Evolutionary conservation across 2,329 filamentous ascomycete genomes (phyloP).

Genomic region (Aspergillus novoparasiticus): DNA sequence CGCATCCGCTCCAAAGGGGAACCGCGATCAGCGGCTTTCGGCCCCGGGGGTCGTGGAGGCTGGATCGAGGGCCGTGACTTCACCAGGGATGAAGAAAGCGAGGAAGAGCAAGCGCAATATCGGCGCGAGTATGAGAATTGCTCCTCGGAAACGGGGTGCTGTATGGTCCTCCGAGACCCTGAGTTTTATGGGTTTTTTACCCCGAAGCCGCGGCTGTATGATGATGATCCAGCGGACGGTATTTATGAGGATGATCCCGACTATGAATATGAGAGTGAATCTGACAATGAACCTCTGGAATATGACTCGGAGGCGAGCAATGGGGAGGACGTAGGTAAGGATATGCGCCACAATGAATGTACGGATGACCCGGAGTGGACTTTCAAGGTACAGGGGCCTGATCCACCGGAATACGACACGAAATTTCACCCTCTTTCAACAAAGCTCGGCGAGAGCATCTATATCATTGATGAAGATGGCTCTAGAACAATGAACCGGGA

Average conservation of each 20-base stretch:
- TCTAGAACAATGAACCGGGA: neutral
- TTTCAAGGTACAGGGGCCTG: neutral
- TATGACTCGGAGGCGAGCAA: neutral
- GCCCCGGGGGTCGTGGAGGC: neutral
- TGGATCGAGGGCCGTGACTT: neutral
- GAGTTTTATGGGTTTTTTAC: neutral
- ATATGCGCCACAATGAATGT: rapidly evolving
- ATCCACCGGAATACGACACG: neutral
- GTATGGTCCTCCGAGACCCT: neutral
- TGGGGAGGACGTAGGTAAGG: neutral
- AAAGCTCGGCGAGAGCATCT: neutral
- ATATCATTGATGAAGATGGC: neutral
- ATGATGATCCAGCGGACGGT: neutral
- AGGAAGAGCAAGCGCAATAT: neutral
- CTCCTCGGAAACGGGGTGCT: neutral
- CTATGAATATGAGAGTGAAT: neutral
- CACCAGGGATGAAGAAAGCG: neutral
- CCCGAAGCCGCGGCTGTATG: neutral
- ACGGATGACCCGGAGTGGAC: neutral
- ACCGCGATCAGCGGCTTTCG: neutral
- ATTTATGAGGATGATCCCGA: neutral
- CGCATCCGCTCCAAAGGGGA: neutral
- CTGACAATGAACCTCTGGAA: neutral
- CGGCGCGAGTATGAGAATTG: neutral
- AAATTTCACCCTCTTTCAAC: neutral